Conservation (phyloP, 139 green algal species). For the Choricystis sp. region DNA sequence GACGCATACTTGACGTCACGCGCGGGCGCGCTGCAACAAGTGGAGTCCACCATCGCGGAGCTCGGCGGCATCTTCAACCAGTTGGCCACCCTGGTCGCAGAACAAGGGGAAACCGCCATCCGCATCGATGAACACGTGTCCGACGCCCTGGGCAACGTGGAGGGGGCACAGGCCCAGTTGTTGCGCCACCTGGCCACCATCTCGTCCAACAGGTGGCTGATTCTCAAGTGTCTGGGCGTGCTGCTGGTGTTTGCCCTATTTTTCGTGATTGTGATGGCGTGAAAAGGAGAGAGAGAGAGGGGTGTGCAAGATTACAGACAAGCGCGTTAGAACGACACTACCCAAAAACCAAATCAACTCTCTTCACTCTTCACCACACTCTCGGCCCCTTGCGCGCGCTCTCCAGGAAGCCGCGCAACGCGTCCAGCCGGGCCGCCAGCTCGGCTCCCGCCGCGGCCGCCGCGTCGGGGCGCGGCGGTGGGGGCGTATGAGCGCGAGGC, state of each 20-base stretch:
- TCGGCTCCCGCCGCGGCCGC: too few species aligned
- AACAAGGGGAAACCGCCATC: constrained; percentile 82
- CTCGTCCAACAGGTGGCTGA: constrained; percentile 77
- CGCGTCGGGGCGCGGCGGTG: too few species aligned
- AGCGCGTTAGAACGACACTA: too few species aligned
- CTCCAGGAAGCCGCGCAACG: too few species aligned
- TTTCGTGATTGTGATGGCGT: constrained; percentile 75
- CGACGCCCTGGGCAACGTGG: constrained; percentile 88
- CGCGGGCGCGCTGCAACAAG: constrained; percentile 75
- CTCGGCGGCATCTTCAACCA: constrained; percentile 96
- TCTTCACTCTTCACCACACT: too few species aligned
- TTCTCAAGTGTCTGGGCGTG: constrained; percentile 68
- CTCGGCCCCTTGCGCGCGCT: too few species aligned
- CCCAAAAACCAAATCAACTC: too few species aligned
- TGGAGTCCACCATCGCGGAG: constrained; percentile 93
- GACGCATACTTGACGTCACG: constrained; percentile 40
- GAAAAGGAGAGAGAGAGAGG: constrained; percentile 11
- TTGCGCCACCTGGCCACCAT: constrained; percentile 93
- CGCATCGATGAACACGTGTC: constrained; percentile 97
- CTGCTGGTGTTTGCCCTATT: constrained; percentile 60
- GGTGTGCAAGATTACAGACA: neutral
- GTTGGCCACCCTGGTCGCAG: constrained; percentile 77
- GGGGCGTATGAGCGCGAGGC: too few species aligned
- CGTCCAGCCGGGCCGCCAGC: too few species aligned
- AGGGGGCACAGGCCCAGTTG: constrained; percentile 80